These are phyloP conservation scores for Jimgerdemannia flammicorona DNA, from an alignment of 192 early-diverging fungal genomes.

Conservation along the genomic window DNA sequence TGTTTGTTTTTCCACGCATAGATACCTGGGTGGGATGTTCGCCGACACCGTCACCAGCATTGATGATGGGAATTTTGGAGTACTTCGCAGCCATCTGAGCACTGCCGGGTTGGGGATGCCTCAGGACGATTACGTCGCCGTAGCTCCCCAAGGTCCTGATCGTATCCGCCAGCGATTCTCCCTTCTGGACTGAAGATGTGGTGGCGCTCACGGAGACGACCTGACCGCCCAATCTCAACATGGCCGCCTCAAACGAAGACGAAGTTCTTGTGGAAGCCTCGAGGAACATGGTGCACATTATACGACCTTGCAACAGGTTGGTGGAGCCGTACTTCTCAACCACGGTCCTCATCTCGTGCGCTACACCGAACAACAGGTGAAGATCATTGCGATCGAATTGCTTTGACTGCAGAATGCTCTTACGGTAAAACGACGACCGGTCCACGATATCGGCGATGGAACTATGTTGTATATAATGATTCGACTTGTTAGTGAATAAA, in stretches of 20 bases:
- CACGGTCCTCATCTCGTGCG: slow-evolving; percentile 93
- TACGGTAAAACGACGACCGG: slow-evolving; percentile 85
- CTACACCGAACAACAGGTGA: slow-evolving; percentile 92
- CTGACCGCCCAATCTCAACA: slow-evolving; percentile 87
- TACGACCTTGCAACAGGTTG: slow-evolving; percentile 83
- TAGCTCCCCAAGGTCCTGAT: slow-evolving; percentile 92
- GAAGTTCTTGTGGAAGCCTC: slow-evolving; percentile 95
- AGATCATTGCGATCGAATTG: slow-evolving; percentile 93
- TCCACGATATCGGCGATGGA: slow-evolving; percentile 50
- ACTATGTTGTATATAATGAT: slow-evolving; percentile 13
- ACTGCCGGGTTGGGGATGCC: slow-evolving; percentile 89
- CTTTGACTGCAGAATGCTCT: slow-evolving; percentile 88
- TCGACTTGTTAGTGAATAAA: slow-evolving; percentile 2
- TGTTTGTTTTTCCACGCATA: slow-evolving; percentile 2
- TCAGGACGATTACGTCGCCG: slow-evolving; percentile 87
- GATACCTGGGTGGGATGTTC: slow-evolving; percentile 91
- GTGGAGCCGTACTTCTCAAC: slow-evolving; percentile 89
- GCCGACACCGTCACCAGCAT: slow-evolving; percentile 95
- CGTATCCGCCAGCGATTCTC: slow-evolving; percentile 92
- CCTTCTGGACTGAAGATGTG: slow-evolving; percentile 91
- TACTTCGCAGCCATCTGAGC: slow-evolving; percentile 80
- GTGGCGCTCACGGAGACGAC: slow-evolving; percentile 83
- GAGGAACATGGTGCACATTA: slow-evolving; percentile 94
- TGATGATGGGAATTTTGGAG: slow-evolving; percentile 90
- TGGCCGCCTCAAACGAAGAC: slow-evolving; percentile 92